Evolutionary conservation across 2,329 filamentous ascomycete genomes (phyloP).

Genomic region (Piedraia hortae): DNA sequence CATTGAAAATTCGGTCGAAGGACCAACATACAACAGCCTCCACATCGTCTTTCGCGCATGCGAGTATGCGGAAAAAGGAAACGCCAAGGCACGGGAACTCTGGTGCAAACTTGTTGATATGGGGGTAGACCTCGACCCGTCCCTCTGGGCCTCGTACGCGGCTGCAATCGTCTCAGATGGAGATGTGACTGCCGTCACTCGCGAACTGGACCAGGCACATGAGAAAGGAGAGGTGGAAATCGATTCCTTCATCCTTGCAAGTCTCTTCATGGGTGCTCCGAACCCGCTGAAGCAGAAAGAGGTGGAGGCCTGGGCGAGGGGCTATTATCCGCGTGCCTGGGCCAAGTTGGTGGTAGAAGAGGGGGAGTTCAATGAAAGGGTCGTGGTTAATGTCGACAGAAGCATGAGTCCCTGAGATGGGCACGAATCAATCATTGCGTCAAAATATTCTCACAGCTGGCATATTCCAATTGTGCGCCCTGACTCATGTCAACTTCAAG

Average conservation of each 20-base stretch:
- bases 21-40: conserved; percentile 57
- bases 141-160: conserved; percentile 50
- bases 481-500: no score
- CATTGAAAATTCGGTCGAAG: conserved; percentile 59
- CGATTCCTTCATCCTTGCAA: conserved; percentile 48
- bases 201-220: conserved; percentile 38
- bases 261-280: conserved; percentile 48
- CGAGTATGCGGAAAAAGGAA: conserved; percentile 27
- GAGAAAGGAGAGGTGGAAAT: conserved; percentile 36
- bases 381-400: conserved; percentile 3
- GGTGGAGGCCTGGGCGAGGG: conserved; percentile 47
- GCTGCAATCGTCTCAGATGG: conserved; percentile 49
- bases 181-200: conserved; percentile 37
- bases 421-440: no score
- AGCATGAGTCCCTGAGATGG: conserved; percentile 3
- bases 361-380: conserved; percentile 3
- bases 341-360: conserved; percentile 29
- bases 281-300: conserved; percentile 29
- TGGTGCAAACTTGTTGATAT: conserved; percentile 45
- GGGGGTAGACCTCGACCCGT: conserved; percentile 49
- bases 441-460: no score
- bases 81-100: conserved; percentile 24
- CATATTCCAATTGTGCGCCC: no score
- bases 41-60: conserved; percentile 58
- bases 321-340: conserved; percentile 43